A percentile compares a stretch with the other conserved stretches of the same genome.
Evolutionary conservation across 176 grass and related monocot species (phyloP).

Genomic region (Tillandsia leiboldiana): DNA sequence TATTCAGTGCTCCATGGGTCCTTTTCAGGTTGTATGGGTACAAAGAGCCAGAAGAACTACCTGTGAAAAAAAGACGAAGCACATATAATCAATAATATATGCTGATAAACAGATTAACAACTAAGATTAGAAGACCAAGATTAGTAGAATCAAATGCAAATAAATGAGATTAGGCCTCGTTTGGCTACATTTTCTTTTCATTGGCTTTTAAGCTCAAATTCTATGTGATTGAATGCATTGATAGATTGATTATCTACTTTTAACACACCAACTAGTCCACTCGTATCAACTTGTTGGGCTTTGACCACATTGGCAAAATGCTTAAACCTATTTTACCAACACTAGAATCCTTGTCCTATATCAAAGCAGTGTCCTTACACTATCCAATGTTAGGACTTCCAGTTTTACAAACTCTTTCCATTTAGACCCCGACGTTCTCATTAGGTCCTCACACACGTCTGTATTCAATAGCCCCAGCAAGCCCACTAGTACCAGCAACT

Average conservation of each 20-base stretch:
- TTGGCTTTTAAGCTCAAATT: background rate
- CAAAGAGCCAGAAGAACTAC: constrained; percentile 25
- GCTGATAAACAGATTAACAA: background rate
- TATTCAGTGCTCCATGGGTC: constrained; percentile 60
- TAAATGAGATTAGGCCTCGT: background rate
- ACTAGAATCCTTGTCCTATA: too few relatives aligned
- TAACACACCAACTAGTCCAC: background rate
- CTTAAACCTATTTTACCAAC: too few relatives aligned
- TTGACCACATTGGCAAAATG: too few relatives aligned
- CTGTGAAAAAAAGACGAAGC: constrained; percentile 17
- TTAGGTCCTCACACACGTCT: too few relatives aligned
- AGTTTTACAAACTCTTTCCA: too few relatives aligned
- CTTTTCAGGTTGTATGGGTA: constrained; percentile 61
- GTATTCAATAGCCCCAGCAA: too few relatives aligned
- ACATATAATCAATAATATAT: background rate
- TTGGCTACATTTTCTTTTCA: background rate
- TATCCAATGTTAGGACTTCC: too few relatives aligned
- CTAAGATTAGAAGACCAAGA: background rate
- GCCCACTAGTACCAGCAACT: too few relatives aligned
- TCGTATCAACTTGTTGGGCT: background rate
- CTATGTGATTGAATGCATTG: background rate
- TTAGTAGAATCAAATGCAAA: background rate
- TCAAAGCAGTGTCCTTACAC: too few relatives aligned
- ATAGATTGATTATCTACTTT: background rate
- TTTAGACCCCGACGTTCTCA: too few relatives aligned